A percentile compares a stretch with the other conserved stretches of the same genome.
Evolutionary conservation across 2,329 filamentous ascomycete genomes (phyloP).

Genomic region (Pseudogymnoascus sp.): DNA sequence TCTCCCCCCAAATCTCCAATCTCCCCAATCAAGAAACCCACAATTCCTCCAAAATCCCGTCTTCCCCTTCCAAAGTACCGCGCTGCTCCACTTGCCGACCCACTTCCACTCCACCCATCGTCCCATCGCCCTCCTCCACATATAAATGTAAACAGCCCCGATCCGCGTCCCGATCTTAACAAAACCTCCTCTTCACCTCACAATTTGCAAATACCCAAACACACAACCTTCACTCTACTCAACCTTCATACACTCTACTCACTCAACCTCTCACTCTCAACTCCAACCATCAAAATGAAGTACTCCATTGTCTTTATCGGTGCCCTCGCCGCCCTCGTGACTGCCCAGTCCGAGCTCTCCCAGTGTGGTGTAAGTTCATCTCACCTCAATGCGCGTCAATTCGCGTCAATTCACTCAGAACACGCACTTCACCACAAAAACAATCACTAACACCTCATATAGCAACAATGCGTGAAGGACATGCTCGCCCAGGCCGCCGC

Average conservation of each 20-base stretch:
- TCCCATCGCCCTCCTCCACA: not conserved
- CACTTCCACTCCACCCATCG: not conserved
- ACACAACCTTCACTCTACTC: not conserved
- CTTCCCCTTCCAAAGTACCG: not conserved
- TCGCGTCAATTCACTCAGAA: not conserved
- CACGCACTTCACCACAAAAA: not conserved
- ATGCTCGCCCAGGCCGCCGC: conserved; percentile 34
- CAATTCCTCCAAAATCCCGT: not conserved
- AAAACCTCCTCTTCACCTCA: conserved; percentile 2
- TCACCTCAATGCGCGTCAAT: not conserved
- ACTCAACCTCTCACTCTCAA: not conserved
- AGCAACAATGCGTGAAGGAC: conserved; percentile 35
- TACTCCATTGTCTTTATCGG: not conserved
- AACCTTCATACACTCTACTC: not conserved
- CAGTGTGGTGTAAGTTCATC: not conserved
- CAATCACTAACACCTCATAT: conserved; percentile 10
- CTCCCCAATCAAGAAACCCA: not conserved
- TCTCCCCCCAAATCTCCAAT: not conserved
- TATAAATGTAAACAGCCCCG: conserved; percentile 2
- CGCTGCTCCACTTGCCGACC: not conserved
- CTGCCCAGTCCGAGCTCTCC: not conserved
- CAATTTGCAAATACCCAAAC: not conserved
- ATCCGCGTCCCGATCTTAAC: not conserved
- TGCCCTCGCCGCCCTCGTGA: not conserved
- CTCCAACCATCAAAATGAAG: not conserved